phyloP scores from a whole-genome alignment of 2,329 filamentous ascomycete species.

The Pezizomycotina sp. region DNA sequence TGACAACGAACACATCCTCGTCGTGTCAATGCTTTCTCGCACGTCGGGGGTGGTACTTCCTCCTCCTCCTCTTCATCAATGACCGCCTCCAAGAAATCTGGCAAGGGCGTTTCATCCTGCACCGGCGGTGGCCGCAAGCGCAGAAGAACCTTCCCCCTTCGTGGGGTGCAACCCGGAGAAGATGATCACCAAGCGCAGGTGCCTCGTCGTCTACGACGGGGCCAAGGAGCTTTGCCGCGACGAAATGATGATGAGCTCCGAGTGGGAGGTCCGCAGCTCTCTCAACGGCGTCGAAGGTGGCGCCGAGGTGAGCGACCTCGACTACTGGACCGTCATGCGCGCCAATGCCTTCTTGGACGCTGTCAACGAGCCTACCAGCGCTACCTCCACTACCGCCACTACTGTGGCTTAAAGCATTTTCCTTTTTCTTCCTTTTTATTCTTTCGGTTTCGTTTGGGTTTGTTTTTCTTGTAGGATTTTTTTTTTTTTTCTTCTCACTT shows the following conservation, averaged over 20 bases:
- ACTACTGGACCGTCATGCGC: constrained; percentile 73
- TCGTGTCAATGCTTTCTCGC: constrained; percentile 19
- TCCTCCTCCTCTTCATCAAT: no score
- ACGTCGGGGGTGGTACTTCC: constrained; percentile 28
- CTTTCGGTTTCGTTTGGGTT: no score
- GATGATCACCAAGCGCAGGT: constrained; percentile 97
- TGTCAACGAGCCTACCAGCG: constrained; percentile 61
- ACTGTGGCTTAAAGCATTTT: no score
- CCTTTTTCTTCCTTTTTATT: no score
- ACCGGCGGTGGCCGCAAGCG: constrained; percentile 60
- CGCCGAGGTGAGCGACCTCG: constrained; percentile 79
- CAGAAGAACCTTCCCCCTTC: constrained; percentile 83
- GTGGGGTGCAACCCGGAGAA: constrained; percentile 86
- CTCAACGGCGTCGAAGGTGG: constrained; percentile 48
- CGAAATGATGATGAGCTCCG: constrained; percentile 94
- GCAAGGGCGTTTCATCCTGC: no score
- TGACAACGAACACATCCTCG: constrained; percentile 20
- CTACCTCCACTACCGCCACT: no score
- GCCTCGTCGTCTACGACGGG: constrained; percentile 84
- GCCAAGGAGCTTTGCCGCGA: constrained; percentile 81
- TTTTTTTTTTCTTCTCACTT: no score
- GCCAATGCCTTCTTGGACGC: constrained; percentile 70
- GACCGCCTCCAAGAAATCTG: no score
- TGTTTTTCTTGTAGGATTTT: no score
- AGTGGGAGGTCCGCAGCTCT: constrained; percentile 80